Evolutionary conservation across 2,329 filamentous ascomycete genomes (phyloP), one percentile per base, ranked within the genome.

Genomic region (Xylaria polymorpha): DNA sequence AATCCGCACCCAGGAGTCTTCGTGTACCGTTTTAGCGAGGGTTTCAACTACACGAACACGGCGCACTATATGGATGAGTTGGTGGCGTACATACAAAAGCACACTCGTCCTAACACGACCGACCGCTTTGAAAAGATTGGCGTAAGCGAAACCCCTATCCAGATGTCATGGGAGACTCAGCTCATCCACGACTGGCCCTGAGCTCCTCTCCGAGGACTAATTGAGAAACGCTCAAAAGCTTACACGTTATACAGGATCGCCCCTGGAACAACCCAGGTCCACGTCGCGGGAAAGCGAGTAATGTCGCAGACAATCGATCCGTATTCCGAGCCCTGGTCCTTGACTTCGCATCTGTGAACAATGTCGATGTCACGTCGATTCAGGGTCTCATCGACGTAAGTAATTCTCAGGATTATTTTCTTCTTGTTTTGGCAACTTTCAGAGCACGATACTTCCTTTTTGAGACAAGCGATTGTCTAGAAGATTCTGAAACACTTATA

Each of bases 11-110:
- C 86, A 0, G 86, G 86, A 41, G 81, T 88, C 59, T 85, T 87
- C 71, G 82, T 88, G 67, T 88, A 87, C 76, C 83, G 85, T 15
- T 87, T 88, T 71, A 81, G 82, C 1, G 85, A 87, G 71, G 84
- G 85, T 32, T 86, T 88, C 79, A 88, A 86, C 77, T 88, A 88
- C 75, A 82, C 84, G 71, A 88, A 88, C 68, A 83, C 85, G 12
- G 83, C 83, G 0, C 82, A 81, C 20, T 84, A 87, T 69, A 80
- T 87, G 64, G 85, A 86, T 72, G 80, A 83, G 39, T 77, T 88
- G 7, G 83, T 83, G 4, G 79, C 82, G 22, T 78, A 80, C 55
- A 81, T 87, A 50, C 84, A 84, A 65, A 74, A 79, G 55, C 76
- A 83, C 51, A 86, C 85, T 2, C 79, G 84, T 41, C 79, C 83